A percentile compares a stretch with the other conserved stretches of the same genome.
Evolutionary conservation across 1,139 yeast species (phyloP).

Genomic region (Lodderomyces beijingensis): DNA sequence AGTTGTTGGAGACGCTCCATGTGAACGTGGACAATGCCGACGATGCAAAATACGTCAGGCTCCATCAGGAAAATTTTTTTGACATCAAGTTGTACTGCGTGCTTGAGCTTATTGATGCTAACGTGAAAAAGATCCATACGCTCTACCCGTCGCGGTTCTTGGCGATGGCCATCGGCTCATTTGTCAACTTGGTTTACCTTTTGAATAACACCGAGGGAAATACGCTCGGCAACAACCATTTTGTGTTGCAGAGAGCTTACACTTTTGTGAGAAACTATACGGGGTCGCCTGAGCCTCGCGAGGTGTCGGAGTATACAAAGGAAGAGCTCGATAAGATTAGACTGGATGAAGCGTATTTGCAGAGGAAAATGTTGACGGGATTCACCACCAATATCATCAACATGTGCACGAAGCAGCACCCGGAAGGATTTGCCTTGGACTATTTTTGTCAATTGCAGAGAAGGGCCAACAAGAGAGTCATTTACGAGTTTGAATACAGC

Average conservation of each 20-base stretch:
- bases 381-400: slow-evolving; percentile 44
- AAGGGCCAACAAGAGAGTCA: slow-evolving; percentile 10
- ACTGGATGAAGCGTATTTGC: slow-evolving; percentile 53
- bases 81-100: slow-evolving; percentile 61
- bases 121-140: slow-evolving; percentile 54
- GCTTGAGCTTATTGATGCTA: slow-evolving; percentile 55
- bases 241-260: slow-evolving; percentile 58
- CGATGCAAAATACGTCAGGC: slow-evolving; percentile 6
- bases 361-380: slow-evolving; percentile 40
- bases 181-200: slow-evolving; percentile 49
- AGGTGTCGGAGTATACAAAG: slow-evolving; percentile 20
- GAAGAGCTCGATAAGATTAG: slow-evolving; percentile 37
- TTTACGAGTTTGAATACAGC: slow-evolving; percentile 15
- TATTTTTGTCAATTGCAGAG: slow-evolving; percentile 20
- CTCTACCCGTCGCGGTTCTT: slow-evolving; percentile 74
- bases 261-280: slow-evolving; percentile 63
- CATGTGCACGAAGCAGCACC: slow-evolving; percentile 24
- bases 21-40: slow-evolving; percentile 5
- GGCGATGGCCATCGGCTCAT: slow-evolving; percentile 56
- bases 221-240: slow-evolving; percentile 22
- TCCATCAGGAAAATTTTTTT: slow-evolving; percentile 28
- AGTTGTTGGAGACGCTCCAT: slow-evolving; percentile 39
- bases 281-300: slow-evolving; percentile 41
- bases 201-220: slow-evolving; percentile 14
- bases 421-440: slow-evolving; percentile 23